Conservation (phyloP, 176 grass and related monocot species). For the Musa troglodytarum region DNA sequence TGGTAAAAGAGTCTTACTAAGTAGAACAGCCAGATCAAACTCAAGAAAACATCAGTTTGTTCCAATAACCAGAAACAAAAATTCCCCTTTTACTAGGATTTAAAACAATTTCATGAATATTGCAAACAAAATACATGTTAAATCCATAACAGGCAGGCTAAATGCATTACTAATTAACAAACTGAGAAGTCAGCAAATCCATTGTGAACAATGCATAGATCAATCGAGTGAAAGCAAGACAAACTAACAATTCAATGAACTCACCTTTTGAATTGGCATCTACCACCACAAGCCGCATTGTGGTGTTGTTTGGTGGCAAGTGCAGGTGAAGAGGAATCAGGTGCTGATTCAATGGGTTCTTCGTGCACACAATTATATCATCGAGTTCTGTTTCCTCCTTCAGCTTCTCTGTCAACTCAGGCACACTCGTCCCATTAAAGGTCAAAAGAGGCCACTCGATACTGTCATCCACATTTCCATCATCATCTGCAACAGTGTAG, state of each 20-base stretch:
- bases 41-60: too few species aligned
- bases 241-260: background rate
- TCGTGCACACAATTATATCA: slow-evolving; percentile 50
- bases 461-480: slow-evolving; percentile 27
- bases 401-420: slow-evolving; percentile 48
- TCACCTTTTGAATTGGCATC: slow-evolving; percentile 45
- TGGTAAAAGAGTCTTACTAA: too few species aligned
- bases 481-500: slow-evolving; percentile 45
- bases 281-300: slow-evolving; percentile 58
- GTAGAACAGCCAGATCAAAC: too few species aligned
- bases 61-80: too few species aligned
- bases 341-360: slow-evolving; percentile 42
- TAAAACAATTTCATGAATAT: too few species aligned
- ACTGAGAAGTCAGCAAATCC: background rate
- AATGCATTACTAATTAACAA: background rate
- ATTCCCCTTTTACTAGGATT: too few species aligned
- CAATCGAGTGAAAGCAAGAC: background rate
- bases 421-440: slow-evolving; percentile 53
- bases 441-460: slow-evolving; percentile 27
- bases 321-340: slow-evolving; percentile 53
- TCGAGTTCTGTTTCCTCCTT: slow-evolving; percentile 39
- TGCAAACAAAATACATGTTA: too few species aligned
- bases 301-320: slow-evolving; percentile 60
- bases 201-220: too few species aligned
- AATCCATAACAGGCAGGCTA: too few species aligned